Conservation (phyloP, 768 basidiomycete genomes). For the Infundibulicybe gibba region DNA sequence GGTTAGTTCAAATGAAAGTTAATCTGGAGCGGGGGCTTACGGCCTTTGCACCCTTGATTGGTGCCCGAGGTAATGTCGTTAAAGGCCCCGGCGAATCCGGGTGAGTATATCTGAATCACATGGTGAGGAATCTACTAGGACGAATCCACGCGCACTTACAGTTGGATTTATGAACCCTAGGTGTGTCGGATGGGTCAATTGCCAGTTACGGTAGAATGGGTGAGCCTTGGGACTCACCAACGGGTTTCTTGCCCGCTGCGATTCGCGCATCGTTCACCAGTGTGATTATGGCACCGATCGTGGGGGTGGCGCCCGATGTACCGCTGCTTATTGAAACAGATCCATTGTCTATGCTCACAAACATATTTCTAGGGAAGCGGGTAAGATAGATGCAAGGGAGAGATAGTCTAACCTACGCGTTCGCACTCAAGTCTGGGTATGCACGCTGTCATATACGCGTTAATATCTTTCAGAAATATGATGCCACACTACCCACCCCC, state of each 20-base stretch:
- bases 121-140: not conserved
- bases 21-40: conserved; percentile 12
- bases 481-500: conserved; percentile 22
- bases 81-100: conserved; percentile 29
- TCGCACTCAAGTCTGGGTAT: conserved; percentile 32
- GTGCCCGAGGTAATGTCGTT: conserved; percentile 39
- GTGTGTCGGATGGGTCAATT: not conserved
- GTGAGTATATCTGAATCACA: conserved; percentile 20
- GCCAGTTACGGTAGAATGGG: too few relatives aligned
- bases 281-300: conserved; percentile 30
- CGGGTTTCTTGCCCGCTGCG: conserved; percentile 28
- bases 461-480: not conserved
- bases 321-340: conserved; percentile 19
- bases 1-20: not conserved
- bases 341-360: conserved; percentile 21
- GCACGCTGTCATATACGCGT: conserved; percentile 14
- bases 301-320: conserved; percentile 28
- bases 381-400: too few relatives aligned
- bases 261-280: conserved; percentile 35
- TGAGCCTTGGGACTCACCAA: conserved; percentile 12
- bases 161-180: conserved; percentile 42
- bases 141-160: conserved; percentile 15
- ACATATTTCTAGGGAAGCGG: conserved; percentile 3
- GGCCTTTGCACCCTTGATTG: conserved; percentile 43
- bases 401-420: conserved; percentile 24